Percentiles rank a stretch among this genome's conserved stretches.
Evolutionary conservation across 306 rosid species (phyloP).

Genomic region (Vicia sativa): DNA sequence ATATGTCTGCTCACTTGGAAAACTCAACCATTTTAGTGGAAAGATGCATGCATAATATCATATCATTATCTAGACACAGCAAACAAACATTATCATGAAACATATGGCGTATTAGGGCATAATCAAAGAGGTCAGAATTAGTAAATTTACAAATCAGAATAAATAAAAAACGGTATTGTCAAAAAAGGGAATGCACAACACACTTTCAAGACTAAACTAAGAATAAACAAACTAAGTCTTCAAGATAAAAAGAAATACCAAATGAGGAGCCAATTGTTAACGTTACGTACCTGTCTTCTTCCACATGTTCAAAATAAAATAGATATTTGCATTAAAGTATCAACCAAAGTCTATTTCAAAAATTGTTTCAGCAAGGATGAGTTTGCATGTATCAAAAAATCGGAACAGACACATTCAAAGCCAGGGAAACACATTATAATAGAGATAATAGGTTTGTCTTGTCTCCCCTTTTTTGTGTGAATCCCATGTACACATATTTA

Average conservation of each 20-base stretch:
- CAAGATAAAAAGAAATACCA: not conserved
- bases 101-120: not conserved
- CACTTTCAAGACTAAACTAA: not conserved
- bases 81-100: not conserved
- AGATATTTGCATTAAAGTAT: not conserved
- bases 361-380: conserved; percentile 1
- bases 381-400: not conserved
- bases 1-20: not conserved
- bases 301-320: not conserved
- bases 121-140: not conserved
- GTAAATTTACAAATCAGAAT: not conserved
- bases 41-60: not conserved
- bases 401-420: not conserved
- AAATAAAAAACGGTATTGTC: not conserved
- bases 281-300: not conserved
- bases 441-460: not conserved
- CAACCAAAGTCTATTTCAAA: not conserved
- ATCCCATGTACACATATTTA: not conserved
- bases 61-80: not conserved
- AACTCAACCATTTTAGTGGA: not conserved
- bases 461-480: not conserved
- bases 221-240: not conserved
- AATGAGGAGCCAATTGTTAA: not conserved
- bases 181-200: not conserved
- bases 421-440: not conserved